phyloP scores from a whole-genome alignment of 768 basidiomycete species.

The Leccinum truebloodii region DNA sequence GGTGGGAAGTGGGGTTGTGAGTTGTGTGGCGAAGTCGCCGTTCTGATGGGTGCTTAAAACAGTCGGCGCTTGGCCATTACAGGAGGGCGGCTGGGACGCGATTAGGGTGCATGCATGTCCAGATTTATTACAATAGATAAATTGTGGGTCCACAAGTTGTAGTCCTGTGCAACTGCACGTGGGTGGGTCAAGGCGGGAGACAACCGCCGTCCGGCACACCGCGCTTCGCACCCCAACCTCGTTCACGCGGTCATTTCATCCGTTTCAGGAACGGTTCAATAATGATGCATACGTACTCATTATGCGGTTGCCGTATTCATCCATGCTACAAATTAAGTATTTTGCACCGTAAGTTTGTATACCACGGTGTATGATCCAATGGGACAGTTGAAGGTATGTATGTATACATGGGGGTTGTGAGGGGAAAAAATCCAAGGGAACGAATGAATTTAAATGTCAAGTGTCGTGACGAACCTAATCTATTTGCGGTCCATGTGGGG shows the following conservation, averaged over 20 bases:
- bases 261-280: constrained; percentile 9
- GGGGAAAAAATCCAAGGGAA: constrained; percentile 10
- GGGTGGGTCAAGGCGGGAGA: constrained; percentile 15
- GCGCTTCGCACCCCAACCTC: background rate
- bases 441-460: constrained; percentile 1
- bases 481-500: constrained; percentile 31
- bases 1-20: background rate
- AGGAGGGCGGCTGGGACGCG: constrained; percentile 12
- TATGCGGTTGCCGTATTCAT: constrained; percentile 3
- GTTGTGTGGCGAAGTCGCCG: constrained; percentile 10
- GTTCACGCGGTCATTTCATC: constrained; percentile 32
- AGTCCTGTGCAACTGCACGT: constrained; percentile 30
- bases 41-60: constrained; percentile 26
- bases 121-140: constrained; percentile 21
- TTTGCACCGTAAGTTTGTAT: background rate
- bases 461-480: constrained; percentile 14
- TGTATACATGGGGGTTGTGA: constrained; percentile 24
- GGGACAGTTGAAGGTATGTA: background rate
- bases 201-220: constrained; percentile 16
- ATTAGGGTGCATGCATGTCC: constrained; percentile 25
- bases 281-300: constrained; percentile 15
- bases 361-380: background rate
- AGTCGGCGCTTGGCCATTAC: constrained; percentile 32
- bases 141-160: constrained; percentile 15
- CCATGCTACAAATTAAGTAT: constrained; percentile 27